Percentiles rank a stretch among this genome's conserved stretches.
Evolutionary conservation across 1,284 basidiomycete species (phyloP).

Genomic region (Boletellus deceptivus): DNA sequence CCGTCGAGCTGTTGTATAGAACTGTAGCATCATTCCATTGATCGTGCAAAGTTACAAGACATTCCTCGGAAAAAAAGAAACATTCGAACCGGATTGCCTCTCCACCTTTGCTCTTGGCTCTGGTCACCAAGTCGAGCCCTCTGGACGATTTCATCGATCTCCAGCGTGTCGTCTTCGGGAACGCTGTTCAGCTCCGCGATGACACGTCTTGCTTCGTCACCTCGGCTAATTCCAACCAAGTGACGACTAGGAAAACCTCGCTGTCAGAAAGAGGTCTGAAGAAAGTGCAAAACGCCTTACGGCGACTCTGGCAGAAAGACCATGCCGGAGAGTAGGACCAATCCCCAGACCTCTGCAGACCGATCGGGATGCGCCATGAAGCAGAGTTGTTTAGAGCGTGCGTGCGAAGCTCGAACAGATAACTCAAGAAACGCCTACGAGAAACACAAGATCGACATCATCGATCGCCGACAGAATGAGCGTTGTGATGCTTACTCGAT

Average conservation of each 20-base stretch:
- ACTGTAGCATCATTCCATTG: conserved; percentile 81
- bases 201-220: conserved; percentile 56
- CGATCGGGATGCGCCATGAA: conserved; percentile 72
- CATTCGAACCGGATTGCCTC: conserved; percentile 79
- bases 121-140: conserved; percentile 69
- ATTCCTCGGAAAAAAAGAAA: conserved; percentile 73
- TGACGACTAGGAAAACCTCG: conserved; percentile 47
- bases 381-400: conserved; percentile 58
- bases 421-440: conserved; percentile 43
- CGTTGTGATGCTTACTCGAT: conserved; percentile 49
- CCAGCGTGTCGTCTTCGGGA: conserved; percentile 35
- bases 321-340: conserved; percentile 65
- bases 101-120: conserved; percentile 71
- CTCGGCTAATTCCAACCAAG: conserved; percentile 52
- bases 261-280: not conserved
- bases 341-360: conserved; percentile 64
- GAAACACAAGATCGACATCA: not conserved
- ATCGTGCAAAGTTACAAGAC: conserved; percentile 68
- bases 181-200: conserved; percentile 68
- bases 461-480: not conserved
- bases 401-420: conserved; percentile 36
- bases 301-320: conserved; percentile 81
- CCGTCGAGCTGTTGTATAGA: conserved; percentile 79
- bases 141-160: conserved; percentile 43
- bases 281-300: conserved; percentile 35